These are phyloP conservation scores for Peniophora sp. DNA, from an alignment of 1,284 basidiomycete genomes.

Conservation along the genomic window DNA sequence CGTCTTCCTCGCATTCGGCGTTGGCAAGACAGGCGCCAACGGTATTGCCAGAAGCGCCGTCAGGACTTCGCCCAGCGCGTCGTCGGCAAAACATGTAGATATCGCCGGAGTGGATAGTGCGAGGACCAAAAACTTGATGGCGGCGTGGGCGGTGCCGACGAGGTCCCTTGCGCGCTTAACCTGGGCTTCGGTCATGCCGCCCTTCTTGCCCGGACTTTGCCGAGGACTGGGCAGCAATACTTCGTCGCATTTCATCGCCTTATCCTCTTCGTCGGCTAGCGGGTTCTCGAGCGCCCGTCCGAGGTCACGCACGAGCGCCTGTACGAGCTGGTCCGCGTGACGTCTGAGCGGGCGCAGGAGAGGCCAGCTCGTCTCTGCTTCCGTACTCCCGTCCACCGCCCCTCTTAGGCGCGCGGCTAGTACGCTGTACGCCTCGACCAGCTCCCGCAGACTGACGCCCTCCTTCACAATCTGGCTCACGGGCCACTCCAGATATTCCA, in stretches of 20 bases:
- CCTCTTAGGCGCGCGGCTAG: conserved; percentile 55
- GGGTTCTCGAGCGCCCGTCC: conserved; percentile 56
- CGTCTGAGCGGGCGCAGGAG: conserved; percentile 60
- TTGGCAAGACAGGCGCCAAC: conserved; percentile 56
- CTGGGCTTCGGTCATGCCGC: conserved; percentile 67
- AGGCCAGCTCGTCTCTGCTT: conserved; percentile 56
- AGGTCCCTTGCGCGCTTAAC: conserved; percentile 71
- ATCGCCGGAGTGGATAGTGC: conserved; percentile 53
- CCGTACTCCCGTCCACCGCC: conserved; percentile 36
- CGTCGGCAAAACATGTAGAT: conserved; percentile 33
- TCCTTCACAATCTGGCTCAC: conserved; percentile 48
- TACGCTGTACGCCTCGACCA: conserved; percentile 66
- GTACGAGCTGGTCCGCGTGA: conserved; percentile 38
- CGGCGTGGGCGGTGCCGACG: conserved; percentile 60
- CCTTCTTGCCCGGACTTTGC: conserved; percentile 47
- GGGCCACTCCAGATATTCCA: conserved; percentile 53
- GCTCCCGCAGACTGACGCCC: conserved; percentile 38
- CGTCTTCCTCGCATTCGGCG: conserved; percentile 76
- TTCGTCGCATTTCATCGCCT: conserved; percentile 1
- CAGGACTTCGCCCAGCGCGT: conserved; percentile 50
- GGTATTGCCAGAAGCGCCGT: conserved; percentile 62
- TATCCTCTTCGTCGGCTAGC: conserved; percentile 22
- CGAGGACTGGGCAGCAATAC: conserved; percentile 37
- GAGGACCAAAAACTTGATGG: conserved; percentile 52
- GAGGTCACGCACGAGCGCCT: conserved; percentile 55